Evolutionary conservation across 108 stramenopile genomes (phyloP), one percentile per base, ranked within the genome.

Genomic region (Nitzschia inconspicua): DNA sequence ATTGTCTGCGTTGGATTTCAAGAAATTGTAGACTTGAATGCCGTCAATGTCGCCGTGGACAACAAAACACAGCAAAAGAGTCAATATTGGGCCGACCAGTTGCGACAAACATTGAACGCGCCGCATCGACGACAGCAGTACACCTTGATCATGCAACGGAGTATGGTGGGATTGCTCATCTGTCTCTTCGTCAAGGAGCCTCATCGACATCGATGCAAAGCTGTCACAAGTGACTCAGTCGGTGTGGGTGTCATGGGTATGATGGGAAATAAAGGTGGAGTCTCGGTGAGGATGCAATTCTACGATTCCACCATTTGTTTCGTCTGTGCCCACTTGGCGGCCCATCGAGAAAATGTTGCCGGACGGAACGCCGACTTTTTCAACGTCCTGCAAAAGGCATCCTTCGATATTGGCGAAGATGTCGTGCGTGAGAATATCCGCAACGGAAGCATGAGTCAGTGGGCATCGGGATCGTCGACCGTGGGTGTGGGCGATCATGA

Each of bases 181-280:
- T 94, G 89, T 48, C 89, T 99, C 13, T 96, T 95, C 76, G 96
- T 93, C 36, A 85, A 86, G 64, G 73, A 67, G 2, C 75, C 70
- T 3, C 93, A 90, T 61, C 64, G 76, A 43, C 48, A 73, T 10
- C 73, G 77, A 40, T 75, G 92, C 53, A 78, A 79, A 37, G 73
- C 90, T 42, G 78, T 90, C 14, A 62, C 77, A 46, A 73, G 83
- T 25, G 81, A 83, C 41, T 62, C 68, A n/a, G 96, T 95, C 3
- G 86, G 95, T 16, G 95, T 96, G n/a, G 97, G 97, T 27, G 93
- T 98, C 48, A 96, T 97, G 95, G 99, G 99, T 4, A 83, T 97
- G 66, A 92, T 98, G 95, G 99, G 99, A 44, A 99, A 99, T 73
- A 99, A 99, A 73, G 99, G 99, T 20, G 99, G 97, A 40, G 95